Percentiles rank a stretch among this genome's conserved stretches.
phyloP scores from a whole-genome alignment of 2,329 filamentous ascomycete species.

The Aspergillus sergii region DNA sequence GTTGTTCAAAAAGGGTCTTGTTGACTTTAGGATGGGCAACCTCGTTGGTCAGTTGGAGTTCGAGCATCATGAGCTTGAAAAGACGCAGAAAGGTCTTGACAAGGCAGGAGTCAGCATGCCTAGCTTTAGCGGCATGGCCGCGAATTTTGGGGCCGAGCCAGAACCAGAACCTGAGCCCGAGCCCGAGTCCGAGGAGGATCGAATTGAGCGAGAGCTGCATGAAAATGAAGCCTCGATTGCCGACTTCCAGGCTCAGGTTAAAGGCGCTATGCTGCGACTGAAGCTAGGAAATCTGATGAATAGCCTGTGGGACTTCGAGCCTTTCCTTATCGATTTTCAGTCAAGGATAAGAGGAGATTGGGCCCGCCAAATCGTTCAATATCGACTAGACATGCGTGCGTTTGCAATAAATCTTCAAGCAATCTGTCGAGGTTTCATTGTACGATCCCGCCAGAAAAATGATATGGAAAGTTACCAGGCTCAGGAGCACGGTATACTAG shows the following conservation, averaged over 20 bases:
- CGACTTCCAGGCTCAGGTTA: constrained; percentile 84
- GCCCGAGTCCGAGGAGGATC: constrained; percentile 86
- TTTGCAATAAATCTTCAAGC: constrained; percentile 84
- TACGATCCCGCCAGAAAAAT: constrained; percentile 64
- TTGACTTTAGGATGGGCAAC: constrained; percentile 95
- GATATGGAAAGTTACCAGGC: constrained; percentile 73
- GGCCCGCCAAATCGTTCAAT: constrained; percentile 77
- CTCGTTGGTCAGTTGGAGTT: constrained; percentile 95
- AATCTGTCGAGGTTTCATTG: constrained; percentile 72
- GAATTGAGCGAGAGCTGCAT: constrained; percentile 76
- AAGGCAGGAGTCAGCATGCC: constrained; percentile 95
- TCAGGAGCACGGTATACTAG: constrained; percentile 71
- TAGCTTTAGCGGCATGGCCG: constrained; percentile 95
- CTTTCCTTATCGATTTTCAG: constrained; percentile 77
- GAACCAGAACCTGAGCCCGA: constrained; percentile 73
- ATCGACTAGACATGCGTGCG: constrained; percentile 77
- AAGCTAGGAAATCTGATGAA: constrained; percentile 83
- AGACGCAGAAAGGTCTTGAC: constrained; percentile 94
- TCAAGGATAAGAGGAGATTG: constrained; percentile 86
- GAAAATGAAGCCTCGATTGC: constrained; percentile 73
- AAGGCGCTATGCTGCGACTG: constrained; percentile 77
- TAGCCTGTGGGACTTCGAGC: constrained; percentile 82
- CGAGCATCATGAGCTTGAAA: constrained; percentile 94
- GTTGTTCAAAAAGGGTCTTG: constrained; percentile 91
- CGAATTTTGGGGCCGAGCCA: constrained; percentile 86